phyloP scores from a whole-genome alignment of 495 filamentous ascomycete species.

The Lasiosphaeria miniovina region DNA sequence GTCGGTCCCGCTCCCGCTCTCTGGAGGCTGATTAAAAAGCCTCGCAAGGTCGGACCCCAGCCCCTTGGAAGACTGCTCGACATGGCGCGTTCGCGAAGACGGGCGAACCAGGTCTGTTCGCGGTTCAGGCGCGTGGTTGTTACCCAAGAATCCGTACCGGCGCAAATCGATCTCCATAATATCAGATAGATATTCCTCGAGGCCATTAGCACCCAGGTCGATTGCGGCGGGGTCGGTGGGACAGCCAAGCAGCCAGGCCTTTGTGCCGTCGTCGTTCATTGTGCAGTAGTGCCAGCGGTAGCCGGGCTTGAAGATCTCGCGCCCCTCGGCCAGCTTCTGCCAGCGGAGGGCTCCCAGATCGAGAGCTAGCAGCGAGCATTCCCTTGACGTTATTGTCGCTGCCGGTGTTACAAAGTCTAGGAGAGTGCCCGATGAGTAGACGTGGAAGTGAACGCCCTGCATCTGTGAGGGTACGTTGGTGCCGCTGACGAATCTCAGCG shows the following conservation, averaged over 20 bases:
- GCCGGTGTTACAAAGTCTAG: conserved; percentile 93
- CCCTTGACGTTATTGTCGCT: conserved; percentile 72
- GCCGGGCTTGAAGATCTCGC: conserved; percentile 80
- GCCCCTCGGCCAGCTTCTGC: conserved; percentile 90
- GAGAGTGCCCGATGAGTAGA: conserved; percentile 87
- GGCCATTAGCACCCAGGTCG: conserved; percentile 52
- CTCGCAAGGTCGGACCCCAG: conserved; percentile 77
- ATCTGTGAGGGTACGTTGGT: conserved; percentile 82
- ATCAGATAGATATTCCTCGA: conserved; percentile 89
- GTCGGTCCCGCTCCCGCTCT: conserved; percentile 76
- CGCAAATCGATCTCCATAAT: conserved; percentile 86
- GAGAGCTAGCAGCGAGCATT: conserved; percentile 85
- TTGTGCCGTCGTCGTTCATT: conserved; percentile 86
- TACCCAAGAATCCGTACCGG: conserved; percentile 81
- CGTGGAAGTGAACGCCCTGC: conserved; percentile 88
- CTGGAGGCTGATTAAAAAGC: conserved; percentile 79
- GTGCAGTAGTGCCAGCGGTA: conserved; percentile 98
- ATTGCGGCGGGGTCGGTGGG: conserved; percentile 58
- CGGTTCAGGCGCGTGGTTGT: conserved; percentile 61
- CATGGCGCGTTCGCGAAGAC: conserved; percentile 35
- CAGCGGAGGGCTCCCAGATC: conserved; percentile 83
- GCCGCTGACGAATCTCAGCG: conserved; percentile 83
- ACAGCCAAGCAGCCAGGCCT: conserved; percentile 94
- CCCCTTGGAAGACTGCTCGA: conserved; percentile 55
- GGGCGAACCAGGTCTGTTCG: conserved; percentile 55